Base-by-base conservation (phyloP, 306 rosid species). In the Cucurbita ficifolia region DNA sequence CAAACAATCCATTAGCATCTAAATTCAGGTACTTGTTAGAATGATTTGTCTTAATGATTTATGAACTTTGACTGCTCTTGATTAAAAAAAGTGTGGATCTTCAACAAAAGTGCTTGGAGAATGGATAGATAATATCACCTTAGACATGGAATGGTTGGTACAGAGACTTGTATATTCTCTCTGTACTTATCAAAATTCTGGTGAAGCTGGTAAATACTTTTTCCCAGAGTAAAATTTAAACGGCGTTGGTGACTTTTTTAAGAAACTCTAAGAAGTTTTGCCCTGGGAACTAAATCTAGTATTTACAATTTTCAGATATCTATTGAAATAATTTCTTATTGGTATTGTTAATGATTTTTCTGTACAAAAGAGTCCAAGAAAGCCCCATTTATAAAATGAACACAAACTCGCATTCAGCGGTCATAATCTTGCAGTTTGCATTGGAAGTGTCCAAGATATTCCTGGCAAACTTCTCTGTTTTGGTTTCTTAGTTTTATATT, bases 1-100 rank as follows among this genome's bases (percentile, higher is more conserved):
- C 98, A 79, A 89, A 94, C 83, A 94, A 90, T 79, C 98, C 97
- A 63, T 77, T 94, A 76, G 98, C 95, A 70, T 94, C 87, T 83
- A 94, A 90, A 80, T 94, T 94, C 83, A 94, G 98, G 98, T 94
- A 89, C 70, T 72, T 61, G 35, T 24, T 60, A n/a, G 36, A 68
- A 77, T 36, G 21, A 46, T 33, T 16, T 24, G 56, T 46, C 22
- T 39, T 67, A 67, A 13, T 18, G 16, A 11, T 11, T 13, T 46
- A 13, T 22, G 45, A 69, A 49, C 74, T 48, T 67, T 21, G 54
- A 43, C 39, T 11, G 18, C 49, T 63, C 12, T 63, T n/a, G 33
- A 17, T 16, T 40, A 5, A 11, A 29, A 12, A 58, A 29, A 29
- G 12, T 39, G 64, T 13, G 40, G 6, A 58, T 58, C 64, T 29